Conservation (phyloP, 495 filamentous ascomycete species). For the Aspergillus kassunensis region DNA sequence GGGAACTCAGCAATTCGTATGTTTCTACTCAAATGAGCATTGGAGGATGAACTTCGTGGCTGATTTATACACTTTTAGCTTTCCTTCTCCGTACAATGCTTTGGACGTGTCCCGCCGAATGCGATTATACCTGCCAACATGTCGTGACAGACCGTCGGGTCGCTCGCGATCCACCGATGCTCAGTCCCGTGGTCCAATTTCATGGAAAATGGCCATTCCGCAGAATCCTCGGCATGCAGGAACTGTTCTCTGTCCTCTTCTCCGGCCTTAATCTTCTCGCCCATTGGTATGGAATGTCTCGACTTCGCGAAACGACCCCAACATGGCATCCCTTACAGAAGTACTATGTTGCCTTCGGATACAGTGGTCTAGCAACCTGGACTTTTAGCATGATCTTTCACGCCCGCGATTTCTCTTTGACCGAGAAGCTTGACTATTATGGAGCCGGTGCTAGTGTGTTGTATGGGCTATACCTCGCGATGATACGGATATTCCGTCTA, state of each 20-base stretch:
- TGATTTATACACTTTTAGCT: slow-evolving; percentile 25
- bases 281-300: slow-evolving; percentile 74
- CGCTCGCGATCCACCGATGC: slow-evolving; percentile 56
- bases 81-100: slow-evolving; percentile 50
- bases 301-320: slow-evolving; percentile 66
- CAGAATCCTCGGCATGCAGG: slow-evolving; percentile 86
- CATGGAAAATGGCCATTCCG: slow-evolving; percentile 99
- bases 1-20: slow-evolving; percentile 46
- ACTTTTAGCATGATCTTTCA: slow-evolving; percentile 87
- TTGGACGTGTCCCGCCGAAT: slow-evolving; percentile 79
- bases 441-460: slow-evolving; percentile 87
- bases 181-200: slow-evolving; percentile 76
- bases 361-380: slow-evolving; percentile 80
- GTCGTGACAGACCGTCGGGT: slow-evolving; percentile 76
- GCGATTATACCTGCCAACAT: slow-evolving; percentile 98
- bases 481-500: slow-evolving; percentile 75
- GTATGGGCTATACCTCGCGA: slow-evolving; percentile 83
- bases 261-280: slow-evolving; percentile 83
- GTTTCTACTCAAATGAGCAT: slow-evolving; percentile 12
- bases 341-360: slow-evolving; percentile 80
- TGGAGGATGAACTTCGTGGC: slow-evolving; percentile 1
- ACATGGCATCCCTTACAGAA: slow-evolving; percentile 66
- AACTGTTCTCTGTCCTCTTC: slow-evolving; percentile 91
- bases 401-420: slow-evolving; percentile 75
- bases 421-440: slow-evolving; percentile 95